Conservation (phyloP, 345 rosid genomes). For the Carallia brachiata region DNA sequence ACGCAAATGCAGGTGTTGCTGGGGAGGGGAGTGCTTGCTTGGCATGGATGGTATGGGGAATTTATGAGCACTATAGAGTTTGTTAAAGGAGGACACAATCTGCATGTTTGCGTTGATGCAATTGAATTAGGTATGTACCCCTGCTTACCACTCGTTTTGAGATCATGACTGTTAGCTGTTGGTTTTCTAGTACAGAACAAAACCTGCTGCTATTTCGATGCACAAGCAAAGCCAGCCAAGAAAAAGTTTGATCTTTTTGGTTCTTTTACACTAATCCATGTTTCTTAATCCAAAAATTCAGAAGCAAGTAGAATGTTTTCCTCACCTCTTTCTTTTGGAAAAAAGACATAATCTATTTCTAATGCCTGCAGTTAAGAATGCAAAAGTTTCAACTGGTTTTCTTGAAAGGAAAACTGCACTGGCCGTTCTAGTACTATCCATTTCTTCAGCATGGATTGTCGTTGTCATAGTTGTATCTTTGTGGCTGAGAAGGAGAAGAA, state of each 20-base stretch:
- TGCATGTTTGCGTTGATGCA: slow-evolving; percentile 24
- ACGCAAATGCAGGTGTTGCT: not conserved
- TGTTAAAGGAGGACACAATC: not conserved
- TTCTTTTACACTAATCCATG: too few species aligned
- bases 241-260: too few species aligned
- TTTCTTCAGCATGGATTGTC: slow-evolving; percentile 16
- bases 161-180: not conserved
- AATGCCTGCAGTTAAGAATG: slow-evolving; percentile 28
- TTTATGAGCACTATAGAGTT: slow-evolving; percentile 10
- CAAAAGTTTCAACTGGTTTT: slow-evolving; percentile 18
- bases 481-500: slow-evolving; percentile 28
- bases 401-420: slow-evolving; percentile 26
- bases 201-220: too few species aligned
- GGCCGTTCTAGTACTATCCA: slow-evolving; percentile 21
- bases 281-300: too few species aligned
- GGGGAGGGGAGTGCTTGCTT: slow-evolving; percentile 7
- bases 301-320: too few species aligned
- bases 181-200: not conserved
- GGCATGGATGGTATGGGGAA: slow-evolving; percentile 20
- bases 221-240: too few species aligned
- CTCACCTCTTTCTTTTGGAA: too few species aligned
- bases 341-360: too few species aligned
- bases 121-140: slow-evolving; percentile 16
- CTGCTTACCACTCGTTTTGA: too few species aligned
- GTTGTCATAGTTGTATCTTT: slow-evolving; percentile 10